These are phyloP conservation scores for Raphanus hybrid DNA, from an alignment of 441 rosid genomes.

Conservation along the genomic window DNA sequence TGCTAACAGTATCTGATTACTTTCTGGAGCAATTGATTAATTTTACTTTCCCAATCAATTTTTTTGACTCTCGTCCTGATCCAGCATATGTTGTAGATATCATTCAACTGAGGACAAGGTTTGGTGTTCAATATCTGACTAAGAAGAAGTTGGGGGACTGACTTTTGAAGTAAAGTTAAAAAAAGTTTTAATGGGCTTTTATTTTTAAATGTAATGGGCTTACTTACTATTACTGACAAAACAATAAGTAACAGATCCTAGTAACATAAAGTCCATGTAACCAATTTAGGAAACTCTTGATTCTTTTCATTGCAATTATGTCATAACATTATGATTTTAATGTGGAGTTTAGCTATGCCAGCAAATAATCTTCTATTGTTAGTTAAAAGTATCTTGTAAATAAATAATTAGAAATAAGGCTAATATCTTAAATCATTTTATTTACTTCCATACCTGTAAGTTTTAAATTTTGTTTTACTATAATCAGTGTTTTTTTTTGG, in stretches of 20 bases:
- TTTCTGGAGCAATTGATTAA: no score
- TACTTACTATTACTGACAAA: neutral
- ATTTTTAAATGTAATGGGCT: neutral
- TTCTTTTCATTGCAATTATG: neutral
- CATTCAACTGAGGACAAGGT: no score
- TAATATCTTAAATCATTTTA: neutral
- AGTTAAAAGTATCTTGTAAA: neutral
- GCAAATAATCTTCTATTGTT: neutral
- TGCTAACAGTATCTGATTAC: no score
- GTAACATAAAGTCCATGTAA: neutral
- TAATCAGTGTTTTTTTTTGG: neutral
- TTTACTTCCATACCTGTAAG: neutral
- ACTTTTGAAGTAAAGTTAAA: neutral
- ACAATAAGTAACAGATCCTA: neutral
- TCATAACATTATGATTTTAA: neutral
- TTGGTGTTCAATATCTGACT: no score
- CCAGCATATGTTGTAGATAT: no score
- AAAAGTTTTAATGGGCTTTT: conserved; percentile 2
- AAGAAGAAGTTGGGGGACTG: no score
- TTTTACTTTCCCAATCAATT: no score
- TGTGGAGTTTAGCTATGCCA: neutral
- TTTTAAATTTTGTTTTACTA: neutral
- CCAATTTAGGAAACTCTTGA: neutral
- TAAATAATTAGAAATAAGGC: neutral
- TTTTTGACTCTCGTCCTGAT: no score